A percentile compares a stretch with the other conserved stretches of the same genome.
These are phyloP conservation scores for Ceratocystis colombiana DNA, from an alignment of 2,329 filamentous ascomycete species.

Conservation along the genomic window DNA sequence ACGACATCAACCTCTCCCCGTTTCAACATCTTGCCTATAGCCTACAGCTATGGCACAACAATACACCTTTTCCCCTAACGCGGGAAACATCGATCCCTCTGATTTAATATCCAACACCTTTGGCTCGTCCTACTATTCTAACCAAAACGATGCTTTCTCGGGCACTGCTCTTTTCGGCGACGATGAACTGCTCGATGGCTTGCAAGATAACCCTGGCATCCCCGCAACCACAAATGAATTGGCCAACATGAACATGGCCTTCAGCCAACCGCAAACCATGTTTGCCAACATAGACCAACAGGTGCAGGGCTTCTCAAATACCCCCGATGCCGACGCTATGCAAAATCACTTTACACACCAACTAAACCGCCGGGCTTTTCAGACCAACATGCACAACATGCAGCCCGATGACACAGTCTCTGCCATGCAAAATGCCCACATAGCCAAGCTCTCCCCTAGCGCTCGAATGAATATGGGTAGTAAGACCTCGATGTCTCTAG, in stretches of 20 bases:
- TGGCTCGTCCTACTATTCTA: conserved; percentile 21
- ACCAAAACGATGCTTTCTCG: conserved; percentile 53
- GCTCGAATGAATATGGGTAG: conserved; percentile 30
- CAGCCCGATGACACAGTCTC: conserved; percentile 41
- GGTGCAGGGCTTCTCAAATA: conserved; percentile 77
- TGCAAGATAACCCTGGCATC: conserved; percentile 46
- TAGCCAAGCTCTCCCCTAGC: conserved; percentile 15
- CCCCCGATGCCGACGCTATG: conserved; percentile 82
- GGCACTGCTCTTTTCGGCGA: conserved; percentile 72
- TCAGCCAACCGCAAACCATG: conserved; percentile 34
- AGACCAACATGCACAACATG: conserved; percentile 50
- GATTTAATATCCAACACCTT: conserved; percentile 19
- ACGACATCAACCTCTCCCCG: neutral
- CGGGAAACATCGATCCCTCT: conserved; percentile 18
- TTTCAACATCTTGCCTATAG: neutral
- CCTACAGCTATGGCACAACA: conserved; percentile 22
- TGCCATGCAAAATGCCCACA: conserved; percentile 13
- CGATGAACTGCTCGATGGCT: conserved; percentile 73
- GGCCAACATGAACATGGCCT: conserved; percentile 48
- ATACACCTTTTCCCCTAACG: conserved; percentile 20
- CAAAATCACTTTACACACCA: conserved; percentile 62
- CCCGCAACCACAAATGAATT: conserved; percentile 48
- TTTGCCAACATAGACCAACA: conserved; percentile 47
- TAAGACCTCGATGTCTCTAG: conserved; percentile 29
- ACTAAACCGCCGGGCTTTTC: conserved; percentile 69